A percentile compares a stretch with the other conserved stretches of the same genome.
phyloP scores from a whole-genome alignment of 805 yeast species.

The Suhomyces pyralidae region DNA sequence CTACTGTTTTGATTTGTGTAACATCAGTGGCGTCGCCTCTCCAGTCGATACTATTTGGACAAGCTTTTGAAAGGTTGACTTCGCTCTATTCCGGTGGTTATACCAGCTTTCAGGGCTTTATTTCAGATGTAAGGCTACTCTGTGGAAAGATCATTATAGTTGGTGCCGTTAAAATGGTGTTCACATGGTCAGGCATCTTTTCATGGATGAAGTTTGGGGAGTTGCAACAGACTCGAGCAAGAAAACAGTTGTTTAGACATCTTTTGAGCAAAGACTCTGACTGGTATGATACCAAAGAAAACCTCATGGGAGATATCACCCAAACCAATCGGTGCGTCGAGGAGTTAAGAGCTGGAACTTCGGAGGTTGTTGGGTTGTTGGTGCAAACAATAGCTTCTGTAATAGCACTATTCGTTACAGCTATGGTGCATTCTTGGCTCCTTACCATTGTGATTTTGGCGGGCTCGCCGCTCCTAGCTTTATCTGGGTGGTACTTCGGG shows the following conservation, averaged over 20 bases:
- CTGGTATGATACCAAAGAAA: constrained; percentile 63
- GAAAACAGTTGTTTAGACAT: constrained; percentile 43
- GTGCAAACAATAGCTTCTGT: constrained; percentile 53
- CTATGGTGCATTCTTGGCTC: constrained; percentile 81
- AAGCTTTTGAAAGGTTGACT: constrained; percentile 46
- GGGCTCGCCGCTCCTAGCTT: constrained; percentile 63
- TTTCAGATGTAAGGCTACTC: constrained; percentile 21
- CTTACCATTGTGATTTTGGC: constrained; percentile 76
- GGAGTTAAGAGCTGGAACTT: constrained; percentile 63
- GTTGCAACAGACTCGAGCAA: constrained; percentile 55
- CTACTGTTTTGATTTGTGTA: constrained; percentile 38
- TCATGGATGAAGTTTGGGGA: constrained; percentile 75
- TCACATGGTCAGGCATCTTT: constrained; percentile 52
- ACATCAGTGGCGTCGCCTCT: constrained; percentile 61
- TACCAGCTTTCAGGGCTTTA: constrained; percentile 24
- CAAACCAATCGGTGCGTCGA: constrained; percentile 72
- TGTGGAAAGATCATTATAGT: constrained; percentile 33
- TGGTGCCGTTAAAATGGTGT: constrained; percentile 29
- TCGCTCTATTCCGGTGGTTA: constrained; percentile 29
- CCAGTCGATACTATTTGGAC: constrained; percentile 63
- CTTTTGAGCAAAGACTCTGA: constrained; percentile 45
- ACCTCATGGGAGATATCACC: constrained; percentile 59
- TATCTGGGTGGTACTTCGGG: constrained; percentile 50
- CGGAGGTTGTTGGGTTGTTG: constrained; percentile 62
- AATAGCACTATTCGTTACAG: constrained; percentile 54